Evolutionary conservation across 2,329 filamentous ascomycete species (phyloP).

Genomic region (Thielaviopsis euricoi): DNA sequence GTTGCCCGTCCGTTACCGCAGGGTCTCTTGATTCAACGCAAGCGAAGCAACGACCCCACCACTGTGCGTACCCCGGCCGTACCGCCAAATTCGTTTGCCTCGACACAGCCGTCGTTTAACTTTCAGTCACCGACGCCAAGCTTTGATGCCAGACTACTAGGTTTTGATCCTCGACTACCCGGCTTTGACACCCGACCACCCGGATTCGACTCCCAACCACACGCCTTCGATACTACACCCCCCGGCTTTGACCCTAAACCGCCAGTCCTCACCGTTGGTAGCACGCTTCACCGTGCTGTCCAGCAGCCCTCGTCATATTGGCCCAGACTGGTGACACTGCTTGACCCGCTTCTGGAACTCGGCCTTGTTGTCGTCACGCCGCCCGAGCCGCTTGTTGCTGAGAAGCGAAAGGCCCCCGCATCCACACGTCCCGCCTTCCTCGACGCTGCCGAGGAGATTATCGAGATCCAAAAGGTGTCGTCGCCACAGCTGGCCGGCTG

Average conservation of each 20-base stretch:
- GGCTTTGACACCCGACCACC: conserved; percentile 35
- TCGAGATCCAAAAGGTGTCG: conserved; percentile 59
- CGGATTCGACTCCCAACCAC: too few species aligned
- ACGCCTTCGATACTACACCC: too few species aligned
- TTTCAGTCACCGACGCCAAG: not conserved
- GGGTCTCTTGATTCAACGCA: conserved; percentile 77
- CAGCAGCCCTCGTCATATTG: conserved; percentile 42
- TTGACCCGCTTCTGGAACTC: conserved; percentile 71
- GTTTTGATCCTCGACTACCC: too few species aligned
- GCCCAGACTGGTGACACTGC: conserved; percentile 66
- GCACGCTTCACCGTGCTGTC: conserved; percentile 38
- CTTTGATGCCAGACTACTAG: too few species aligned
- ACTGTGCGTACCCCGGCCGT: conserved; percentile 35
- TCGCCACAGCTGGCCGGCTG: conserved; percentile 30
- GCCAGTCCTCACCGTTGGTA: conserved; percentile 41
- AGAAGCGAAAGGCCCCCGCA: conserved; percentile 16
- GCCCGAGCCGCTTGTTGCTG: conserved; percentile 23
- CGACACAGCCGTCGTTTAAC: conserved; percentile 43
- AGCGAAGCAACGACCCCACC: conserved; percentile 28
- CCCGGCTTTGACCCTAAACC: too few species aligned
- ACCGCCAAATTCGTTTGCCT: conserved; percentile 71
- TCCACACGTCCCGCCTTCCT: conserved; percentile 38
- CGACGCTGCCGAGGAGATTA: conserved; percentile 61
- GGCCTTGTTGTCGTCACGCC: conserved; percentile 56
- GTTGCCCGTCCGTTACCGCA: conserved; percentile 65